phyloP scores from a whole-genome alignment of 768 basidiomycete species.

The Stropharia rugosoannulata region DNA sequence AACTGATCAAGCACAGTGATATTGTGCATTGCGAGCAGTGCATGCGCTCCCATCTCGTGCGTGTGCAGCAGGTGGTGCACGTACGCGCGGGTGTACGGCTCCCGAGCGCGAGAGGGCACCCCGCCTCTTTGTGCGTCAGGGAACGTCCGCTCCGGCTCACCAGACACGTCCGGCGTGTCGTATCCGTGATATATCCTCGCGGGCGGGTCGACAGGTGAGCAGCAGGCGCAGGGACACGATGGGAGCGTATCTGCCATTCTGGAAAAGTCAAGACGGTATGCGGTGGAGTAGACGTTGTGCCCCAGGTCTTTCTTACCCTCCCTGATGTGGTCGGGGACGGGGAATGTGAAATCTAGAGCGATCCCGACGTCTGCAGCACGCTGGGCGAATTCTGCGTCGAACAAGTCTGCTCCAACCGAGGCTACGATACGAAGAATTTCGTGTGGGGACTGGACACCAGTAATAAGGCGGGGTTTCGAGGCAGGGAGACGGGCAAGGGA shows the following conservation, averaged over 20 bases:
- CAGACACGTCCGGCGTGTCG: constrained; percentile 29
- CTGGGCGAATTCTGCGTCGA: constrained; percentile 75
- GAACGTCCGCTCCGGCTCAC: not conserved
- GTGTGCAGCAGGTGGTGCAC: constrained; percentile 84
- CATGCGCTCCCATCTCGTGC: constrained; percentile 88
- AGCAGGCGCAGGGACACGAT: constrained; percentile 55
- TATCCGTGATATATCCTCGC: constrained; percentile 44
- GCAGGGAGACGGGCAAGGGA: constrained; percentile 57
- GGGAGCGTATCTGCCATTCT: constrained; percentile 43
- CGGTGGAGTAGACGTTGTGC: constrained; percentile 65
- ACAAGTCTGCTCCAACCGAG: constrained; percentile 70
- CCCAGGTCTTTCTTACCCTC: constrained; percentile 47
- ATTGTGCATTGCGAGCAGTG: constrained; percentile 77
- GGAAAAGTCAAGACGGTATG: constrained; percentile 62
- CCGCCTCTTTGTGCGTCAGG: not conserved
- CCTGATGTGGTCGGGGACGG: constrained; percentile 26
- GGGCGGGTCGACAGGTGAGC: constrained; percentile 42
- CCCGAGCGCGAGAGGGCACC: constrained; percentile 15
- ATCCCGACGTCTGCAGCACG: constrained; percentile 67
- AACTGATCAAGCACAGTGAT: constrained; percentile 65
- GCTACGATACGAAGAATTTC: constrained; percentile 68
- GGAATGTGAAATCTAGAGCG: constrained; percentile 80
- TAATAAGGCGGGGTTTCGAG: constrained; percentile 63
- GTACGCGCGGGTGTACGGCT: constrained; percentile 58
- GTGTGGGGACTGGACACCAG: constrained; percentile 61